Evolutionary conservation across 2,329 filamentous ascomycete species (phyloP).

Genomic region (Furcasterigmium sp.): DNA sequence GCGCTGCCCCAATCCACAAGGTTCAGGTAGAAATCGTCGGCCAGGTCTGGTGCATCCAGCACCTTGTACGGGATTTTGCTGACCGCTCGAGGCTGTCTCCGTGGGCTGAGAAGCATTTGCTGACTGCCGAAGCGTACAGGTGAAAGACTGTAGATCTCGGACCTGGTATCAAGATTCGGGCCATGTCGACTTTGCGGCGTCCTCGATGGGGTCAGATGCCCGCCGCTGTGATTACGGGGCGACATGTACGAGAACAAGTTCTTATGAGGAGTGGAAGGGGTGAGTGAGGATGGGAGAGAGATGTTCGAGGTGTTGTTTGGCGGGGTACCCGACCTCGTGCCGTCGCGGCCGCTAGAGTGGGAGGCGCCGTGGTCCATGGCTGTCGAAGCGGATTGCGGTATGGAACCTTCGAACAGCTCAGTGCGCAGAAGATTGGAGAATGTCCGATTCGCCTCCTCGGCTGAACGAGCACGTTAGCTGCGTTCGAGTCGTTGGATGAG

Average conservation of each 20-base stretch:
- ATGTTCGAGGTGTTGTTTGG: constrained; percentile 59
- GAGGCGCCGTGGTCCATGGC: constrained; percentile 28
- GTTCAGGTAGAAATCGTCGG: constrained; percentile 97
- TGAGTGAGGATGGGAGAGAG: constrained; percentile 67
- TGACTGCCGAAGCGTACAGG: constrained; percentile 92
- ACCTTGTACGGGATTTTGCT: constrained; percentile 98
- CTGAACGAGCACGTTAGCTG: constrained; percentile 31
- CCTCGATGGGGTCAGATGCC: constrained; percentile 83
- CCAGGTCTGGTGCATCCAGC: constrained; percentile 88
- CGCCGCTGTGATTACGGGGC: constrained; percentile 64
- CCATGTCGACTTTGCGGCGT: constrained; percentile 86
- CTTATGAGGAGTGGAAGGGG: constrained; percentile 93
- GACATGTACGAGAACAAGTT: constrained; percentile 93
- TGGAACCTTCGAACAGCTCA: constrained; percentile 86
- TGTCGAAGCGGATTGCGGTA: constrained; percentile 72
- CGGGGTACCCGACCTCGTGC: constrained; percentile 74
- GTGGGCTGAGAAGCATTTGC: constrained; percentile 84
- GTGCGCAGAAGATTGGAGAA: constrained; percentile 84
- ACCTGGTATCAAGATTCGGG: constrained; percentile 80
- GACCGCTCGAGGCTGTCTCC: constrained; percentile 82
- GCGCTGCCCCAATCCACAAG: constrained; percentile 96
- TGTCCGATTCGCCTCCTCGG: constrained; percentile 90
- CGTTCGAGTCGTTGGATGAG: not conserved
- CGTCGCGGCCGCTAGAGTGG: constrained; percentile 53
- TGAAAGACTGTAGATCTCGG: constrained; percentile 92